These are phyloP conservation scores for Boletus albobrunnescens DNA, from an alignment of 1,284 basidiomycete genomes.

Conservation along the genomic window DNA sequence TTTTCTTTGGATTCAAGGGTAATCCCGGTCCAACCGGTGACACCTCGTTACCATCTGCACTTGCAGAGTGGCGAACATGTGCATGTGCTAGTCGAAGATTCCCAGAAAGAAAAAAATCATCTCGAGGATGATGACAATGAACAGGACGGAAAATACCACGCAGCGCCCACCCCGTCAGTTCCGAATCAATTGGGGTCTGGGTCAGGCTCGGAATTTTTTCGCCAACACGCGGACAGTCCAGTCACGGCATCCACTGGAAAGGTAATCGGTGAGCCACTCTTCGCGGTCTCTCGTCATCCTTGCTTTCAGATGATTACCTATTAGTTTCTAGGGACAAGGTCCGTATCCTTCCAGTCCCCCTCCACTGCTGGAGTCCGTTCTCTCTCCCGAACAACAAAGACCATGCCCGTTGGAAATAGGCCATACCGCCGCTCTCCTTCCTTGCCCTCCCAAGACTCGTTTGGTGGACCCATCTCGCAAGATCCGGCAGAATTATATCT, in stretches of 20 bases:
- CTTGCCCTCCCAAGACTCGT: constrained; percentile 53
- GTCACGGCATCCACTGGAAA: constrained; percentile 28
- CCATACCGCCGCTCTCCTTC: constrained; percentile 37
- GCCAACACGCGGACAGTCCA: constrained; percentile 21
- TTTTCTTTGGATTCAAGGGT: constrained; percentile 27
- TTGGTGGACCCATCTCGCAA: constrained; percentile 46
- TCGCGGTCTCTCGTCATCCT: constrained; percentile 12
- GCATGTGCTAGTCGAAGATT: constrained; percentile 33
- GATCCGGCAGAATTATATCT: constrained; percentile 47
- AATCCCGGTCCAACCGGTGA: constrained; percentile 20
- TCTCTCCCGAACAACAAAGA: constrained; percentile 19
- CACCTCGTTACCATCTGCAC: constrained; percentile 51
- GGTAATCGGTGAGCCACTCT: constrained; percentile 33
- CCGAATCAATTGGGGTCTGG: constrained; percentile 14
- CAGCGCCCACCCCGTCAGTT: constrained; percentile 5
- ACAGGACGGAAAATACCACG: not conserved
- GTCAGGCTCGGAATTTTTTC: constrained; percentile 24
- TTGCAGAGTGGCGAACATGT: constrained; percentile 33
- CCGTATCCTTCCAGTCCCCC: constrained; percentile 33
- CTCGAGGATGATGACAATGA: constrained; percentile 11
- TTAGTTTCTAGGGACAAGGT: constrained; percentile 28
- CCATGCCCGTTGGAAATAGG: constrained; percentile 22
- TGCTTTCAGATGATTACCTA: constrained; percentile 24
- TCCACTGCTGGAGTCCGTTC: constrained; percentile 5
- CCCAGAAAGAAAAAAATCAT: constrained; percentile 48